Evolutionary conservation across 2,329 filamentous ascomycete genomes (phyloP), one percentile per base, ranked within the genome.

Genomic region (Annulohypoxylon truncatum): DNA sequence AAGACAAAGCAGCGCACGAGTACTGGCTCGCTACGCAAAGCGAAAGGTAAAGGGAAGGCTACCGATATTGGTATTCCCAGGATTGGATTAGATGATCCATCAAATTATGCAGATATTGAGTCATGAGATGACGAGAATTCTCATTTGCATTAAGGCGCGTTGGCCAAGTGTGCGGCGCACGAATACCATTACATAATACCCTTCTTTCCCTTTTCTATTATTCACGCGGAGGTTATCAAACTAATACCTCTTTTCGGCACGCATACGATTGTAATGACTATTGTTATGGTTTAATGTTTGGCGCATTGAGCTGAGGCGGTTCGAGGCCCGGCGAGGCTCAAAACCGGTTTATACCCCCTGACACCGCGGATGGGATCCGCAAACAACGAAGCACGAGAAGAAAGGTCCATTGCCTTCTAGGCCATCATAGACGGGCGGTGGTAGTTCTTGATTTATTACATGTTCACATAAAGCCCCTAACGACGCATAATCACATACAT

Each of bases 291-390:
- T 67, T 69, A 52, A 57, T 22, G 48, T 64, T 62, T 38, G 67
- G 67, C 67, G 67, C 52, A 64, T 31, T 29, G 57, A 58, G 28
- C 42, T 42, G 35, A 51, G 42, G 15, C 29, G 51, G 60, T 60
- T 53, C 47, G 10, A 18, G 29, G 48, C 58, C 63, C 63, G 66
- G 63, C 63, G 66, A 60, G 66, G 66, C 56, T 50, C 20, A 33
- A 54, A 35, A 59, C 15, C 50, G 50, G 35, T 63, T 63, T 69
- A n/a, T 66, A 68, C 66, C 66, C 63, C 63, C 66, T 48, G 18
- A 53, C 31, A 28, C 33, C 51, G 15, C 44, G 28, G 56, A 46
- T 31, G 31, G 35, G 35, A 55, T 20, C n/a, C 22, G 15, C 24
- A 46, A 18, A 28, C 9, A 31, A 38, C 24, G 42, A 52, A 26